Percentiles rank a stretch among this genome's conserved stretches.
phyloP scores from a whole-genome alignment of 768 basidiomycete species.

The Candolleomyces efflorescens region DNA sequence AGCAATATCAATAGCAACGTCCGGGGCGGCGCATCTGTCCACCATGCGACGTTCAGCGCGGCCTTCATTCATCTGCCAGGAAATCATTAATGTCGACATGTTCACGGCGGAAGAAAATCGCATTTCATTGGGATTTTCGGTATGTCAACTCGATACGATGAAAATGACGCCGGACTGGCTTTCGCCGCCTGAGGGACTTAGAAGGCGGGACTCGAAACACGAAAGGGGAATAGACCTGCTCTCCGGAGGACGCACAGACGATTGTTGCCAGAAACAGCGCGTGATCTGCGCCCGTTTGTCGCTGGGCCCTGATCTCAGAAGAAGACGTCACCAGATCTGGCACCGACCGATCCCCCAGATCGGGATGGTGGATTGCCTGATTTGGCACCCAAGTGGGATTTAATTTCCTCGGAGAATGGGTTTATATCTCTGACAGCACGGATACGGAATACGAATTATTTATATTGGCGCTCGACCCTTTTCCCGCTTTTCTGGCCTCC shows the following conservation, averaged over 20 bases:
- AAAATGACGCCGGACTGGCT: background rate
- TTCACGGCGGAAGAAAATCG: background rate
- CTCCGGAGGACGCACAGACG: background rate
- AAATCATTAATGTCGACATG: background rate
- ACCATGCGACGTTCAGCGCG: background rate
- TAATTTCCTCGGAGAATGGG: conserved; percentile 10
- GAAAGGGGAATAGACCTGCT: background rate
- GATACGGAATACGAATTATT: conserved; percentile 3
- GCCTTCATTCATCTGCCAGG: background rate
- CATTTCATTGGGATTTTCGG: background rate
- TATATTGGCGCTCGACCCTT: background rate
- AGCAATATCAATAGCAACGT: background rate
- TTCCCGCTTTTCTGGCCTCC: background rate
- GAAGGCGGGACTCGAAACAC: background rate
- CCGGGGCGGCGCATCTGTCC: background rate
- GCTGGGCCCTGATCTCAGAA: conserved; percentile 13
- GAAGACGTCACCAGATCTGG: conserved; percentile 3
- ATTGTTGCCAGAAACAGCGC: background rate
- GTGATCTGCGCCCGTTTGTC: conserved; percentile 11
- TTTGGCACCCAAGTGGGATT: conserved; percentile 2
- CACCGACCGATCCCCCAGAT: conserved; percentile 1
- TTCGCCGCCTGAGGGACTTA: background rate
- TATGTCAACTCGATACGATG: background rate
- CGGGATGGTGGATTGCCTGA: conserved; percentile 3
- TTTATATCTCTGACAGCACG: background rate